Evolutionary conservation across 495 filamentous ascomycete genomes (phyloP).

Genomic region (Podospora pseudocomata): DNA sequence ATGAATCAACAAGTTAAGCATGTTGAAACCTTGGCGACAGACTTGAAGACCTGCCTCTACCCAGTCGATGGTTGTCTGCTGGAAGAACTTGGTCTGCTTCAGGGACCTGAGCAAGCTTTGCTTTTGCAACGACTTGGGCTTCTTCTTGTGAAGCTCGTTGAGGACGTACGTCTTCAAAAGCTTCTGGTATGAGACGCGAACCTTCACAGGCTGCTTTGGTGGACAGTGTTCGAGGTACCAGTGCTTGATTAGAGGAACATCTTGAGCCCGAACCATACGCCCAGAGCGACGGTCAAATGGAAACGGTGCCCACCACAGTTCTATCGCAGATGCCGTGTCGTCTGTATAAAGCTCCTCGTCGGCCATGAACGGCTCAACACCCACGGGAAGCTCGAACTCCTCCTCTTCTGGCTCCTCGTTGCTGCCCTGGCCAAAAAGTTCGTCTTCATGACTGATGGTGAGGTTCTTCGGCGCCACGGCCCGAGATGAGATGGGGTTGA

Average conservation of each 20-base stretch:
- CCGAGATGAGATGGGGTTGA: constrained; percentile 95
- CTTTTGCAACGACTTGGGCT: constrained; percentile 90
- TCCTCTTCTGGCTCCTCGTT: constrained; percentile 74
- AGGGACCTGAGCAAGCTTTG: constrained; percentile 86
- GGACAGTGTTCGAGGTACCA: constrained; percentile 97
- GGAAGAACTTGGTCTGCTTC: constrained; percentile 98
- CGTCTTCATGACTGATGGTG: constrained; percentile 88
- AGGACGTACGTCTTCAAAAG: constrained; percentile 93
- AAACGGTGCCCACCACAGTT: constrained; percentile 97
- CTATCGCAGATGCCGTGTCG: constrained; percentile 89
- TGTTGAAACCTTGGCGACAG: constrained; percentile 97
- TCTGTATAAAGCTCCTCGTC: constrained; percentile 86
- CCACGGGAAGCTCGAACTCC: constrained; percentile 75
- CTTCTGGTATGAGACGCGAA: constrained; percentile 99
- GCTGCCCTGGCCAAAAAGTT: constrained; percentile 82
- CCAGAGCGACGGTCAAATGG: constrained; percentile 96
- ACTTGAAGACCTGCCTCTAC: constrained; percentile 98
- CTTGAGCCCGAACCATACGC: constrained; percentile 94
- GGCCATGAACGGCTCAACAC: constrained; percentile 81
- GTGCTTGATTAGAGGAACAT: constrained; percentile 96
- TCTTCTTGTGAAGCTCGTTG: constrained; percentile 93
- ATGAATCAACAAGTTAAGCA: constrained; percentile 97
- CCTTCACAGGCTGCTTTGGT: constrained; percentile 87
- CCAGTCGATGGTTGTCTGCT: constrained; percentile 99
- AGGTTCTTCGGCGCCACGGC: constrained; percentile 94